Base-by-base conservation (phyloP, 1,139 yeast genomes). In the Sugiyamaella paludigena region DNA sequence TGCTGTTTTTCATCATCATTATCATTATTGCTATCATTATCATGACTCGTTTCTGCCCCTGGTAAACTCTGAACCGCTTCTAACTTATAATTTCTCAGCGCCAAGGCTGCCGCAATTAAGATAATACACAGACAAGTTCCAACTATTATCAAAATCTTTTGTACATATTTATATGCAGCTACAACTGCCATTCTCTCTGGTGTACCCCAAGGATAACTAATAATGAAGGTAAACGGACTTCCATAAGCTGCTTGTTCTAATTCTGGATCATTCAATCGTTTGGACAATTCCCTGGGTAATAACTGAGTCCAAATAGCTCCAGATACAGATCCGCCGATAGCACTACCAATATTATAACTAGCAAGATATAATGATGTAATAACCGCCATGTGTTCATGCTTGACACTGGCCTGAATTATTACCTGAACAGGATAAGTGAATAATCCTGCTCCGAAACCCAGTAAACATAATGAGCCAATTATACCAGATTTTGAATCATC, bases 361-460 rank as follows among this genome's bases (percentile, higher is more conserved):
- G 79, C 62, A n/a, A 67, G 55, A 49, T 75, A 67, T 27, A 77
- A 57, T 2, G 79, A 69, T 47, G 77, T 75, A 30, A 72, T 68
- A 34, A 73, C 63, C 7, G 77, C 76, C 65, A 75, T 62, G 59
- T 75, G 76, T 52, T 72, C 76, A 60, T 77, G 81, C 40, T 77
- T 75, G 27, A 84, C 79, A 49, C 77, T 76, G 1, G 87, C 68
- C 59, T 81, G 83, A 53, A 83, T 76, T 12, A 87, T 78, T 4
- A 81, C 84, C 59, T 79, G 85, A 13, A 81, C 75, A 29, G 87
- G 78, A 62, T 82, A 83, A 16, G 87, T 79, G 70, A 82, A 82
- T 65, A 84, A 74, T 8, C 87, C 85, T 43, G 87, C 84, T 58
- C 88, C 87, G 47, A 84, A 71, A 65, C 91, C 92, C 70, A 83